Conservation (phyloP, 352 stramenopile species). For the Phytophthora pisi region DNA sequence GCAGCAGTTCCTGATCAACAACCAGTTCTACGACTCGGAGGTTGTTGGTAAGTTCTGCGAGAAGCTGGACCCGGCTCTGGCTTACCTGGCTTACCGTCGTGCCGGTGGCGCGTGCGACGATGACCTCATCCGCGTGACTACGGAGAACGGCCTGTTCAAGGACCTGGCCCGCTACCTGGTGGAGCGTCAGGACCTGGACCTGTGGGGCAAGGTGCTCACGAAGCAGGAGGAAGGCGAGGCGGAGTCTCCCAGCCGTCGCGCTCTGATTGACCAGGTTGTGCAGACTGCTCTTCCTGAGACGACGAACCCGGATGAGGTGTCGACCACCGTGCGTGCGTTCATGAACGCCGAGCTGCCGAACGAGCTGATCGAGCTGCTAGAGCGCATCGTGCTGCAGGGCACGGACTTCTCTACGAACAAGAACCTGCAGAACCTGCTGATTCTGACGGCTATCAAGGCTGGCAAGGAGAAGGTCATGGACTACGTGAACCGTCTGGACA, state of each 20-base stretch:
- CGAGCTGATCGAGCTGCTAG: conserved; percentile 99
- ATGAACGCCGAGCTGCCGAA: conserved; percentile 99
- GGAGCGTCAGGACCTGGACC: conserved; percentile 97
- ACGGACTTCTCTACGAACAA: conserved; percentile 99
- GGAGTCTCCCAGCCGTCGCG: conserved; percentile 92
- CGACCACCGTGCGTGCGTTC: conserved; percentile 99
- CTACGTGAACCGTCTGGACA: conserved; percentile 99
- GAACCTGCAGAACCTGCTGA: conserved; percentile 99
- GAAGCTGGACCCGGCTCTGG: conserved; percentile 98
- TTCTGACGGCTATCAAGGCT: conserved; percentile 99
- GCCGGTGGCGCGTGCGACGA: conserved; percentile 98
- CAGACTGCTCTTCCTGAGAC: conserved; percentile 99
- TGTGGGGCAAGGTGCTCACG: conserved; percentile 97
- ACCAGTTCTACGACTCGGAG: conserved; percentile 99
- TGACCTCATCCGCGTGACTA: conserved; percentile 98
- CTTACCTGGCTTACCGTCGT: conserved; percentile 99
- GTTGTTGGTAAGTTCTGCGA: conserved; percentile 99
- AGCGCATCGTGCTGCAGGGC: conserved; percentile 99
- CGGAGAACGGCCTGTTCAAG: conserved; percentile 99
- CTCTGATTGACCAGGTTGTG: conserved; percentile 99
- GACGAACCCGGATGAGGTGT: conserved; percentile 99
- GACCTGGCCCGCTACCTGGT: conserved; percentile 99
- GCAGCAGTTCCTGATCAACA: conserved; percentile 99
- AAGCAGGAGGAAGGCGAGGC: conserved; percentile 92
- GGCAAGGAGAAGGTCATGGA: conserved; percentile 98